phyloP scores from a whole-genome alignment of 2,329 filamentous ascomycete species.

The Penicillium sp. region DNA sequence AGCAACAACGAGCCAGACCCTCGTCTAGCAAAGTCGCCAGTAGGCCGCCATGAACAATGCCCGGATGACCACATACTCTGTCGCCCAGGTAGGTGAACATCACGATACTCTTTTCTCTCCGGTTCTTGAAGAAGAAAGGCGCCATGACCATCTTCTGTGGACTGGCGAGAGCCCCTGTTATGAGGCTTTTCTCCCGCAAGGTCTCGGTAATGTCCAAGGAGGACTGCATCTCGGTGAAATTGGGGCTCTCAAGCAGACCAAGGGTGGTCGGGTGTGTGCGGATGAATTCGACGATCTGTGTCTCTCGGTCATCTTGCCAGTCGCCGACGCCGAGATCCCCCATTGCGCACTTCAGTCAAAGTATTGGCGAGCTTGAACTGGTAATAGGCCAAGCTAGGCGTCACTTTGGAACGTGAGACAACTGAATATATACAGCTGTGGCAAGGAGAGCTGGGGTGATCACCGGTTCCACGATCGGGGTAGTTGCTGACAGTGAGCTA shows the following conservation, averaged over 20 bases:
- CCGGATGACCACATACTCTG: slow-evolving; percentile 80
- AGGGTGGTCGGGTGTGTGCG: slow-evolving; percentile 67
- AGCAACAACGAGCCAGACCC: slow-evolving; percentile 79
- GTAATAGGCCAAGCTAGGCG: too few species aligned
- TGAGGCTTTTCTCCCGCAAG: slow-evolving; percentile 71
- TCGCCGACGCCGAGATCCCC: background rate
- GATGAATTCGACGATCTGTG: slow-evolving; percentile 66
- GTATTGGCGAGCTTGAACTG: too few species aligned
- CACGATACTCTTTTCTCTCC: slow-evolving; percentile 64
- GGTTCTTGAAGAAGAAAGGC: slow-evolving; percentile 71
- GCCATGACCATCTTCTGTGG: slow-evolving; percentile 73
- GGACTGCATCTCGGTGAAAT: slow-evolving; percentile 71
- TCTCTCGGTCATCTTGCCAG: background rate
- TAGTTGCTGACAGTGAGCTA: too few species aligned
- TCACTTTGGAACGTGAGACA: too few species aligned
- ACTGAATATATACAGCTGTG: too few species aligned
- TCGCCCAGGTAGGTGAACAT: slow-evolving; percentile 72
- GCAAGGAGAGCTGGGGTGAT: too few species aligned
- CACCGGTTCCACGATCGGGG: too few species aligned
- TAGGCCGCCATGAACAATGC: slow-evolving; percentile 83
- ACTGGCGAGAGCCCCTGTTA: slow-evolving; percentile 72
- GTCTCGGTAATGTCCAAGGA: slow-evolving; percentile 76
- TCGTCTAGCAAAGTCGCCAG: slow-evolving; percentile 88
- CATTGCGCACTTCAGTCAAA: too few species aligned
- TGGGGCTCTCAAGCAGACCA: slow-evolving; percentile 62